Conservation (phyloP, 345 rosid genomes). For the Dimocarpus longan region DNA sequence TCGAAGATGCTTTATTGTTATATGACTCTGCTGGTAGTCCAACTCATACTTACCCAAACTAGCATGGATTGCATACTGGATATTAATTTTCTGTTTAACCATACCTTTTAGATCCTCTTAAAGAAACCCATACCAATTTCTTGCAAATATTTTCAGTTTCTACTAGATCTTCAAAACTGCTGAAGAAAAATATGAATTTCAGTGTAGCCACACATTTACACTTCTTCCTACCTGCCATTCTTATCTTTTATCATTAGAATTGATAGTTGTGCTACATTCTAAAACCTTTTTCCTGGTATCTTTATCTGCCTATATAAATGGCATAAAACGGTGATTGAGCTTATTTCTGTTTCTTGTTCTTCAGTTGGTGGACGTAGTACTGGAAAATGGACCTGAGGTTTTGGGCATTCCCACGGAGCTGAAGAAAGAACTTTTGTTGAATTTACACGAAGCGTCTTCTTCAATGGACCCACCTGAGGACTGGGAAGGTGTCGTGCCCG, state of each 20-base stretch:
- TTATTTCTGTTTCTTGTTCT: constrained; percentile 17
- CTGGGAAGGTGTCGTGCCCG: constrained; percentile 88
- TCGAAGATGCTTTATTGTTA: too few species aligned
- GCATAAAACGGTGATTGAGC: not conserved
- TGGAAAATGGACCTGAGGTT: constrained; percentile 78
- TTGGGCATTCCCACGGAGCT: constrained; percentile 72
- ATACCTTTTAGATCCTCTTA: too few species aligned
- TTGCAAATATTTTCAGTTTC: not conserved
- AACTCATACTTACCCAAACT: too few species aligned
- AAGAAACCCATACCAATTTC: too few species aligned
- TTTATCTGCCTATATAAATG: not conserved
- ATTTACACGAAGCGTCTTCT: constrained; percentile 73
- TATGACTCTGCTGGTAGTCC: too few species aligned
- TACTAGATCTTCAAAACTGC: not conserved
- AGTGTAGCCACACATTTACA: not conserved
- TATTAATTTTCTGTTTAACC: too few species aligned
- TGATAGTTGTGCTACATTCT: constrained; percentile 4
- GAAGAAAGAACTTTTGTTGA: constrained; percentile 81
- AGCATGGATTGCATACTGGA: too few species aligned
- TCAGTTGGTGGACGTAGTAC: constrained; percentile 74
- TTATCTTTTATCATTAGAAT: not conserved
- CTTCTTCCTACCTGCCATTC: not conserved
- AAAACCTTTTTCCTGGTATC: not conserved
- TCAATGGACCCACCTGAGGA: constrained; percentile 82
- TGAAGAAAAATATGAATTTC: not conserved